Percentiles rank a stretch among this genome's conserved stretches.
phyloP scores from a whole-genome alignment of 2,329 filamentous ascomycete genomes.

The Alternaria consortialis region DNA sequence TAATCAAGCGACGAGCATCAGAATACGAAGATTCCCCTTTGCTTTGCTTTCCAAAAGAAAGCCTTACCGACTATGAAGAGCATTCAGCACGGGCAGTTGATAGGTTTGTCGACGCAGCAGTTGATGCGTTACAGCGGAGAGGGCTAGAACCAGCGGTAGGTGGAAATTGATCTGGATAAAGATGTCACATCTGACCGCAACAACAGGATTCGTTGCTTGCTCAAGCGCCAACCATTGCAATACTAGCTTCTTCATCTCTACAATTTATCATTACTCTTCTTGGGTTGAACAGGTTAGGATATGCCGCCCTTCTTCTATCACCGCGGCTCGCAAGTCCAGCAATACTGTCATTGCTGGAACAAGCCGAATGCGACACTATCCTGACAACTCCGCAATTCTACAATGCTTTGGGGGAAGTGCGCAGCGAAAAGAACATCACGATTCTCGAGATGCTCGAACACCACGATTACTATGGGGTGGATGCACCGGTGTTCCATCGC shows the following conservation, averaged over 20 bases:
- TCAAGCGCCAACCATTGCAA: constrained; percentile 51
- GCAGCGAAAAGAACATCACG: constrained; percentile 32
- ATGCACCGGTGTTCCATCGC: constrained; percentile 25
- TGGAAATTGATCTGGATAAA: background rate
- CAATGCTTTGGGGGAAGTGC: constrained; percentile 38
- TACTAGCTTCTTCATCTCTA: constrained; percentile 64
- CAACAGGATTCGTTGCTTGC: constrained; percentile 24
- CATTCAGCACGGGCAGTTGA: constrained; percentile 38
- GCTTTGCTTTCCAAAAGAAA: constrained; percentile 35
- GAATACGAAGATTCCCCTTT: constrained; percentile 28
- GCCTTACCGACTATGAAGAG: constrained; percentile 35
- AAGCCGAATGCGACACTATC: constrained; percentile 31
- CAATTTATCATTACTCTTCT: constrained; percentile 65
- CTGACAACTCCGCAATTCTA: constrained; percentile 33
- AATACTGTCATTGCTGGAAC: constrained; percentile 55
- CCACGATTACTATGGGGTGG: constrained; percentile 30
- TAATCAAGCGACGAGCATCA: constrained; percentile 31
- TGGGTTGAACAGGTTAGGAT: constrained; percentile 64
- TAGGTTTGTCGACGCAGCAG: constrained; percentile 20
- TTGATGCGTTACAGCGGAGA: constrained; percentile 26
- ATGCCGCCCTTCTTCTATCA: constrained; percentile 64
- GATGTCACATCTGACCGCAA: background rate
- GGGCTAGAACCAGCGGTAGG: constrained; percentile 33
- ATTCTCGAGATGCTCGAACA: constrained; percentile 36
- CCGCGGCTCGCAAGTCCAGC: constrained; percentile 63